Conservation (phyloP, 139 green algal genomes). For the Tetradesmus obliquus region DNA sequence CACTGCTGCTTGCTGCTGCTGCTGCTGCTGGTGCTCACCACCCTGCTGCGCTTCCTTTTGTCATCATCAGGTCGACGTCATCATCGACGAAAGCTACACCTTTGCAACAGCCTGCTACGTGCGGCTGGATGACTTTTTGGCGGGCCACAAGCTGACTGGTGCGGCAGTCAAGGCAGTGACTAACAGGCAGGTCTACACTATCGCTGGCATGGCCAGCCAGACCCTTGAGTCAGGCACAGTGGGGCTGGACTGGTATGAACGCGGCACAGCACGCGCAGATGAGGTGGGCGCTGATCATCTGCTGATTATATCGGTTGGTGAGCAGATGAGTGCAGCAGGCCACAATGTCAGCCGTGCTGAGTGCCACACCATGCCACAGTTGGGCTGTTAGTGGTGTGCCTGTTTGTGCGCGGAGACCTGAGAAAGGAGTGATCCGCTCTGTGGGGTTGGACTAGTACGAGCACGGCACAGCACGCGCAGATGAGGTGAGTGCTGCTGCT, state of each 20-base stretch:
- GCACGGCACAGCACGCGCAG: neutral
- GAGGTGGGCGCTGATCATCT: neutral
- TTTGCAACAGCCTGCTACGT: neutral
- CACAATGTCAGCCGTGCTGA: neutral
- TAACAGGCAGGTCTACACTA: conserved; percentile 32
- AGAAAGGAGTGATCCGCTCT: too few species aligned
- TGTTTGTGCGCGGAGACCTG: too few species aligned
- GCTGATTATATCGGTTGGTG: neutral
- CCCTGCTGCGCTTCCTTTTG: neutral
- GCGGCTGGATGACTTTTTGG: neutral
- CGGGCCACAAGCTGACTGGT: neutral
- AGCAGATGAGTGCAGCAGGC: too few species aligned
- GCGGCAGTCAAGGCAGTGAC: neutral
- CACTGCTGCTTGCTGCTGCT: neutral
- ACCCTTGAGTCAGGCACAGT: neutral
- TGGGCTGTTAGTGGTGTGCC: too few species aligned
- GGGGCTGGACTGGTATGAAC: conserved; percentile 37
- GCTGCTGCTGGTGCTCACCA: neutral
- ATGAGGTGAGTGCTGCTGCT: neutral
- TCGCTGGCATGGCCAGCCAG: neutral
- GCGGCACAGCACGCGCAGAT: neutral
- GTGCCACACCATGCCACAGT: neutral
- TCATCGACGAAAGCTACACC: conserved; percentile 7
- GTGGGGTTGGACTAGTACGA: too few species aligned
- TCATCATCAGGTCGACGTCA: conserved; percentile 6